Evolutionary conservation across 371 early-diverging fungal species (phyloP), one percentile per base, ranked within the genome.

Genomic region (Funneliformis caledonium): DNA sequence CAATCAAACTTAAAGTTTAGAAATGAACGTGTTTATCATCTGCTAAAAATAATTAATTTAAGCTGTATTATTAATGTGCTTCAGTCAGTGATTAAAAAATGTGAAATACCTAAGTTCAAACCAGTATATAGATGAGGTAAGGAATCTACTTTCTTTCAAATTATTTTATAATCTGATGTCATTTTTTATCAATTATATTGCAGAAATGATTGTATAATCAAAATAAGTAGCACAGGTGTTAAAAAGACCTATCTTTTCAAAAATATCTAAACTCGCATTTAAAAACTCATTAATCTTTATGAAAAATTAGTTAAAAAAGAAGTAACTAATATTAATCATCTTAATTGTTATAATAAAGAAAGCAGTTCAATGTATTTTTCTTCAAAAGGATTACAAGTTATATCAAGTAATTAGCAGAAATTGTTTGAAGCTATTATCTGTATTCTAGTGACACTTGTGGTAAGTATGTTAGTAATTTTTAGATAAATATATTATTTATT

Each of bases 291-390:
- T 7, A 70, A 70, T 43, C 8, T 70, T 42, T 70, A 70, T 42
- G 16, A 70, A 7, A 70, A 8, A 43, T 19, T 70, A 9, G 19
- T 1, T 2, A 45, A 0, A 1, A 43, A 70, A 70, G 10, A 4
- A 22, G 72, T 70, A 16, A 47, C 72, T 11, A 70, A 70, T 70
- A 16, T 70, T 45, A 43, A 70, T 70, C n/a, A 42, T 43, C 72
- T 70, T n/a, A 0, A 11, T 45, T 19, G 3, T 45, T 12, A 9
- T 3, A 12, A 45, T 6, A 64, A 10, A 22, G 65, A 64, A 9
- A 1, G 12, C 11, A 9, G 65, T 70, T 0, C 0, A 14, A 45
- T 42, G 42, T 10, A 70, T 70, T 43, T 70, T 19, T 7, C 45
- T 9, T 45, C 45, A 31, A 70, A 70, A 70, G 72, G 72, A 33